These are phyloP conservation scores for Fusarium setosum DNA, from an alignment of 2,329 filamentous ascomycete genomes.

Conservation along the genomic window DNA sequence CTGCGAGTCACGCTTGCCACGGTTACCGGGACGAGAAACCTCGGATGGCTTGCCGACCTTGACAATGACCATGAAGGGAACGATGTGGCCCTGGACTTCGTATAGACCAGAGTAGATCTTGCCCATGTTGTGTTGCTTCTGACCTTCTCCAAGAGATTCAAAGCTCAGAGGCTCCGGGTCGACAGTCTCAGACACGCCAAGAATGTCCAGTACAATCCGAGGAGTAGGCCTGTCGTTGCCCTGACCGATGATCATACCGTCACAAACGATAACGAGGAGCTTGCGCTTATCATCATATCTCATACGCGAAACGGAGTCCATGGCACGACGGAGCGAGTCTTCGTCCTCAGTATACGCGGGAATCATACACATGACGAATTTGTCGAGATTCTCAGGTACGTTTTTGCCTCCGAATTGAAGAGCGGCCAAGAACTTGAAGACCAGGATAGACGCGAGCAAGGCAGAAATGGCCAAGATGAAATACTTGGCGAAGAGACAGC, in stretches of 20 bases:
- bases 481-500: constrained; percentile 90
- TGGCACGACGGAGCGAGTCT: constrained; percentile 94
- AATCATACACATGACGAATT: constrained; percentile 98
- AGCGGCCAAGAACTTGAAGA: constrained; percentile 96
- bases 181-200: constrained; percentile 92
- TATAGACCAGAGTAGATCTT: constrained; percentile 98
- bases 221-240: constrained; percentile 97
- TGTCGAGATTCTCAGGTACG: constrained; percentile 94
- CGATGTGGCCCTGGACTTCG: constrained; percentile 97
- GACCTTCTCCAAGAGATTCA: constrained; percentile 93
- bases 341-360: constrained; percentile 99
- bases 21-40: constrained; percentile 93
- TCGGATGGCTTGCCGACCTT: constrained; percentile 99
- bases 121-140: constrained; percentile 99
- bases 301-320: constrained; percentile 96
- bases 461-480: constrained; percentile 88
- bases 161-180: constrained; percentile 97
- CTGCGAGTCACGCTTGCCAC: constrained; percentile 99
- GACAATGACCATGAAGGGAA: constrained; percentile 95
- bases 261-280: constrained; percentile 89
- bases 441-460: constrained; percentile 82
- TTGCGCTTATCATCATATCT: constrained; percentile 99
- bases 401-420: constrained; percentile 94
- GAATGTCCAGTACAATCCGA: constrained; percentile 94
- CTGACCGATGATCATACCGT: constrained; percentile 99